Evolutionary conservation across 2,329 filamentous ascomycete genomes (phyloP).

Genomic region (Aspergillus cejpii): DNA sequence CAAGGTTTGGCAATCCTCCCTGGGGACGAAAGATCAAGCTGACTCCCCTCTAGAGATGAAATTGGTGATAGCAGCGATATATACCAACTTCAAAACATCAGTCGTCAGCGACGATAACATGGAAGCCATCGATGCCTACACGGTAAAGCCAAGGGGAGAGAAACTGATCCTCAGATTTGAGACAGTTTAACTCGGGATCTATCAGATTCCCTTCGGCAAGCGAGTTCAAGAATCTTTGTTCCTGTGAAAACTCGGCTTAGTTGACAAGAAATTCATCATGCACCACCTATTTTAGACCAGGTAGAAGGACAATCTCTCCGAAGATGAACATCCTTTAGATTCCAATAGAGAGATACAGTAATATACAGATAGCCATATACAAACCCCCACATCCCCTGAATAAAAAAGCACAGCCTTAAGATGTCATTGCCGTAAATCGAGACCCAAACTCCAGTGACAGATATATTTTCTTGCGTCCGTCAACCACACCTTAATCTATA

Average conservation of each 20-base stretch:
- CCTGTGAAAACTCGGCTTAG: no score
- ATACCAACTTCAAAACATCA: slow-evolving; percentile 57
- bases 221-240: no score
- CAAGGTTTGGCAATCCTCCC: slow-evolving; percentile 33
- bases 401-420: slow-evolving; percentile 16
- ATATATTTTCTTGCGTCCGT: not conserved
- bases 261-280: no score
- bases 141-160: slow-evolving; percentile 52
- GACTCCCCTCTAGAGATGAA: slow-evolving; percentile 57
- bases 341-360: slow-evolving; percentile 3
- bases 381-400: slow-evolving; percentile 4
- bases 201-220: no score
- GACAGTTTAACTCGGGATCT: slow-evolving; percentile 12
- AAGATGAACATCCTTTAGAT: no score
- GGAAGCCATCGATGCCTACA: slow-evolving; percentile 60
- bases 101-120: slow-evolving; percentile 59
- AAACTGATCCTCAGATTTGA: slow-evolving; percentile 55
- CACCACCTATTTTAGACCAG: no score
- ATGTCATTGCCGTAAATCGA: slow-evolving; percentile 1
- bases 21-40: not conserved
- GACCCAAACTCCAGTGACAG: slow-evolving; percentile 11
- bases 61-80: slow-evolving; percentile 61
- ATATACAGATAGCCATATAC: slow-evolving; percentile 22
- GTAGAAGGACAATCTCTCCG: no score
- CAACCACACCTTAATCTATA: slow-evolving; percentile 6